phyloP scores from a whole-genome alignment of 176 grass and related monocot species.

The Cenchrus purpureus region DNA sequence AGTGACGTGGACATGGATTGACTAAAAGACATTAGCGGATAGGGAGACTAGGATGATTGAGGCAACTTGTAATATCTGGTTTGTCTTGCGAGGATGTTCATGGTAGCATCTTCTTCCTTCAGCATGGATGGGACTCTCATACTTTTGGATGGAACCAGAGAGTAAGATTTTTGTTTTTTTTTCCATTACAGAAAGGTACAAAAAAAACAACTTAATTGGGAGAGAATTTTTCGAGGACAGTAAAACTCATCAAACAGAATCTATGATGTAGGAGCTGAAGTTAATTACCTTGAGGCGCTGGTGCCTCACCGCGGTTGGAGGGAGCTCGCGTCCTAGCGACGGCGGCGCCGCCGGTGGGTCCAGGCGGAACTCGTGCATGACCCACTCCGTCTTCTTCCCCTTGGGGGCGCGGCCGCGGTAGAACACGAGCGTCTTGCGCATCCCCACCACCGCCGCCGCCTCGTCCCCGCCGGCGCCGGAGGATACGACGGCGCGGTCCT shows the following conservation, averaged over 20 bases:
- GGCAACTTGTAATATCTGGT: constrained; percentile 26
- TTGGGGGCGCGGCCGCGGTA: constrained; percentile 68
- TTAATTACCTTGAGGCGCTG: neutral
- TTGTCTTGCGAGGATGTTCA: neutral
- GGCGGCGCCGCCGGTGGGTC: neutral
- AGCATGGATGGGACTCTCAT: neutral
- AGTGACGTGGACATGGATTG: constrained; percentile 1
- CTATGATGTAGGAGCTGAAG: too few relatives aligned
- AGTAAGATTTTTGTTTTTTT: neutral
- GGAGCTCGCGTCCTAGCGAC: neutral
- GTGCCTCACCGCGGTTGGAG: neutral
- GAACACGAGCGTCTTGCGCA: constrained; percentile 87
- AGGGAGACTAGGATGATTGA: constrained; percentile 3
- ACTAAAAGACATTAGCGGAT: neutral
- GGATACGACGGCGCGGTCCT: constrained; percentile 46
- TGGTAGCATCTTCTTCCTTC: constrained; percentile 1
- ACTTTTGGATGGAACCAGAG: neutral
- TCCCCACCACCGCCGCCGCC: constrained; percentile 35
- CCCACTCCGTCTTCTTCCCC: constrained; percentile 72
- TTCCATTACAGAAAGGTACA: neutral
- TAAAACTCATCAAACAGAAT: neutral
- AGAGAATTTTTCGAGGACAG: too few relatives aligned
- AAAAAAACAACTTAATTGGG: too few relatives aligned
- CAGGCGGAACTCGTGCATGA: constrained; percentile 78
- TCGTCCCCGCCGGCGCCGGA: neutral